Evolutionary conservation across 176 grass and related monocot genomes (phyloP), one percentile per base, ranked within the genome.

Genomic region (Ensete glaucum): DNA sequence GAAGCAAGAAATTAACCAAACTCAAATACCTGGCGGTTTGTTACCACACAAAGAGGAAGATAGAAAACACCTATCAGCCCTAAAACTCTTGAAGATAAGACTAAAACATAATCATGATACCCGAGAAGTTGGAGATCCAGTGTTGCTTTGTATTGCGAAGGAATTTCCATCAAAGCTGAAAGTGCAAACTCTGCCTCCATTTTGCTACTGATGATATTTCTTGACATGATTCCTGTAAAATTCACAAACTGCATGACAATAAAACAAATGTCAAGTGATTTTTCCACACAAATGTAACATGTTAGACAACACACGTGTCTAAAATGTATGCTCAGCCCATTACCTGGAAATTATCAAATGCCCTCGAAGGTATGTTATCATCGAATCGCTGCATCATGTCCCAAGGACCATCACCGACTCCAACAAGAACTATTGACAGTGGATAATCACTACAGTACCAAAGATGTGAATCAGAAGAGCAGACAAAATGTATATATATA

Each of bases 281-380:
- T 34, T 17, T 68, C 13, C 11, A 14, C 12, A 15, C 20, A 29
- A 68, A 48, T 68, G 15, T 16, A 34, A 29, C 1, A 34, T 16
- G 2, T 17, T 7, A 15, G 3, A 71, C 8, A 16, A 71, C 43
- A 51, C 17, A 8, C 19, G 27, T 21, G 17, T 16, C 29, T 71
- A 11, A 16, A 71, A 50, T 50, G 7, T n/a, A 50, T 16, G n/a
- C 8, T 19, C 8, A 20, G n/a, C 2, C 17, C 67, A 24, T 74
- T 83, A 93, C 94, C 85, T 98, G 94, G 59, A 98, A 98, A 85
- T 98, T 98, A 76, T 98, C 94, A 74, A 98, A 98, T 54, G 83
- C 73, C 68, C 94, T 79, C 51, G 88, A 62, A 74, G 94, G 94
- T 77, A 98, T 98, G 65, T 98, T 98, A 76, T 98, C 94, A 82